Base-by-base conservation (phyloP, 768 basidiomycete genomes). In the Lactarius indigo region DNA sequence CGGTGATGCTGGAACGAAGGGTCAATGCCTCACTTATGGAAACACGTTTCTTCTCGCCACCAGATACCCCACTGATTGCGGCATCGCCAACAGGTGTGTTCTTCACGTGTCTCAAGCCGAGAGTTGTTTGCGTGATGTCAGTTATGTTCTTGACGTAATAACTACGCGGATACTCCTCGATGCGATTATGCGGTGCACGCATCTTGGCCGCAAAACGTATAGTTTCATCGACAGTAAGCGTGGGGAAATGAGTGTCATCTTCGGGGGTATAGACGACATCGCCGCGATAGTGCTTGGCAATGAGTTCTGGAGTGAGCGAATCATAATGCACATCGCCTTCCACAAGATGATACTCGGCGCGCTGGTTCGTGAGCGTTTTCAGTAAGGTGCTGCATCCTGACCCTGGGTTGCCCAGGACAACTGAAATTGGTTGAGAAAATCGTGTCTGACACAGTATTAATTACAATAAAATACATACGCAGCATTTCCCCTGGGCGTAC, bases 351-450 rank as follows among this genome's bases (percentile, higher is more conserved):
- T 85, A 95, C 15, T 84, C 89, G 13, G 79, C 79, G 3, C 91
- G 83, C 67, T 87, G 83, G 74, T 95, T 94, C 23, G 94, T 84
- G 66, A 96, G 88, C 0, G 87, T 77, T 76, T 92, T 94, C 26
- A 96, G 81, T 78, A 96, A 94, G 0, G 94, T 91, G 1, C 88
- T 86, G 74, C 94, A 96, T 35, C 94, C 94, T 5, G 91, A 83
- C 1, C 89, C 90, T 3, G 93, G 93, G 62, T 91, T 87, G 26
- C 93, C 93, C 17, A 66, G 61, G 13, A 66, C 61, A 2, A 66
- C 50, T 52, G 3, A 52, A 23, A 26, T 52, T 2, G 26, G 13
- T 20, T 15, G 47, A 33, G 39, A 50, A 20, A 9, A 52, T n/a
- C 28, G 60, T 54, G 12, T 52, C 50, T 13, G 23, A 50, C 23